Conservation (phyloP, 2,329 filamentous ascomycete genomes). For the Aureobasidium vineae region DNA sequence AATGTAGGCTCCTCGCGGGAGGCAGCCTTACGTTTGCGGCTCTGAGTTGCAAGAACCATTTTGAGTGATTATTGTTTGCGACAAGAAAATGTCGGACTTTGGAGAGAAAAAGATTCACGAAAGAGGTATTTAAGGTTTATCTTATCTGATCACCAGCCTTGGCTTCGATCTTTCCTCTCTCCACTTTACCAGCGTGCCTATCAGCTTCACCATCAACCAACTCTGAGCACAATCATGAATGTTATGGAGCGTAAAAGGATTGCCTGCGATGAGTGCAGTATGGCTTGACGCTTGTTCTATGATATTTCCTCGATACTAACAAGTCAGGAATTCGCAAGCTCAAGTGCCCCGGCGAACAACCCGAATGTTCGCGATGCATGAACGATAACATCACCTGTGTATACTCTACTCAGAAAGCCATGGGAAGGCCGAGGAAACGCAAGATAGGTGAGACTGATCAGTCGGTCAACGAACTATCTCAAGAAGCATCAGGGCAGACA, state of each 20-base stretch:
- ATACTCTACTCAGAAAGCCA: slow-evolving; percentile 51
- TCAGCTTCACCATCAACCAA: background rate
- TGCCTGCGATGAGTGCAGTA: slow-evolving; percentile 47
- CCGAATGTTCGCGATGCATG: slow-evolving; percentile 45
- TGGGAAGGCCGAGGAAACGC: slow-evolving; percentile 53
- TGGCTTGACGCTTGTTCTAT: slow-evolving; percentile 15
- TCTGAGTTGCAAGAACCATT: slow-evolving; percentile 26
- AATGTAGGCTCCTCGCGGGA: slow-evolving; percentile 17
- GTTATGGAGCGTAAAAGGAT: slow-evolving; percentile 25
- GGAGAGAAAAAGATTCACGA: slow-evolving; percentile 7
- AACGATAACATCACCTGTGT: slow-evolving; percentile 45
- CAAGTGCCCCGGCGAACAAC: slow-evolving; percentile 49
- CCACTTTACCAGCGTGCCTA: background rate
- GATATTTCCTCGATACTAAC: background rate
- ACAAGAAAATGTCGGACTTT: slow-evolving; percentile 19
- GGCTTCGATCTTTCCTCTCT: background rate
- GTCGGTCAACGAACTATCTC: background rate
- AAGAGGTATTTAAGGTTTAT: background rate
- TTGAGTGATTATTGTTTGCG: slow-evolving; percentile 23
- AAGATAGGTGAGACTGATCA: background rate
- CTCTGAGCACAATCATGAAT: background rate
- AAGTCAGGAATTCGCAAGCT: slow-evolving; percentile 48
- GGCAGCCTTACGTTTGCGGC: slow-evolving; percentile 28
- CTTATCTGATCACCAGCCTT: slow-evolving; percentile 18
- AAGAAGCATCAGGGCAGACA: background rate